A percentile compares a stretch with the other conserved stretches of the same genome.
Conservation (phyloP, 768 basidiomycete species). For the Serendipita sp. region DNA sequence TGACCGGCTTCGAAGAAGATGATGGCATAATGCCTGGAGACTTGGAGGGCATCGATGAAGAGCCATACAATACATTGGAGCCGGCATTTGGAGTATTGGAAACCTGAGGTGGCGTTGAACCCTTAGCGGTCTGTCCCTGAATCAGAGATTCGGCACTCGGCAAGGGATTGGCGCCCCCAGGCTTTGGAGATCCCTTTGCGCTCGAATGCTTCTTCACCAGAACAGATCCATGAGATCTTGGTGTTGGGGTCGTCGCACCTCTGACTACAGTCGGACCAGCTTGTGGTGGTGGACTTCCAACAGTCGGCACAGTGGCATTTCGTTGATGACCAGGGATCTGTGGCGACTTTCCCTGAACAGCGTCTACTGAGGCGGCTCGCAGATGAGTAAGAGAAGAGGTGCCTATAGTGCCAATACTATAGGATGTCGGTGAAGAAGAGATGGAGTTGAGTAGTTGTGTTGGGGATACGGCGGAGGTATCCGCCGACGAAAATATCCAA, state of each 20-base stretch:
- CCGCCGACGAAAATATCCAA: slow-evolving; percentile 30
- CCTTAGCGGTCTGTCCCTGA: not conserved
- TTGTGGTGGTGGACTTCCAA: not conserved
- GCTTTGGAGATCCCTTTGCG: not conserved
- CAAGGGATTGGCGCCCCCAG: not conserved
- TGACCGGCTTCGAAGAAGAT: not conserved
- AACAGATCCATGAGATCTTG: not conserved
- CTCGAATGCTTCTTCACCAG: not conserved
- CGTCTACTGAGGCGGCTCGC: not conserved
- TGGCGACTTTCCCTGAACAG: not conserved
- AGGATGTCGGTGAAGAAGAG: not conserved
- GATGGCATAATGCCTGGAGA: not conserved
- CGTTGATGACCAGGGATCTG: slow-evolving; percentile 3
- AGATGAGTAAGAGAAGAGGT: not conserved
- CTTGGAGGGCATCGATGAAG: not conserved
- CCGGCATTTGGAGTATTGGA: not conserved
- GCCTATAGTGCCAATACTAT: not conserved
- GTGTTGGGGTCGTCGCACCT: not conserved
- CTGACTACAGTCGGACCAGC: not conserved
- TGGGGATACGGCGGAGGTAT: not conserved
- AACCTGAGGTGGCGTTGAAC: not conserved
- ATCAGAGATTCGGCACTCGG: not conserved
- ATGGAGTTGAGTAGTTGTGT: slow-evolving; percentile 2
- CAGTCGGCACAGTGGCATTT: slow-evolving; percentile 3
- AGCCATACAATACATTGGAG: not conserved